A percentile compares a stretch with the other conserved stretches of the same genome.
Conservation (phyloP, 352 stramenopile genomes). For the Lagenidium sp. region DNA sequence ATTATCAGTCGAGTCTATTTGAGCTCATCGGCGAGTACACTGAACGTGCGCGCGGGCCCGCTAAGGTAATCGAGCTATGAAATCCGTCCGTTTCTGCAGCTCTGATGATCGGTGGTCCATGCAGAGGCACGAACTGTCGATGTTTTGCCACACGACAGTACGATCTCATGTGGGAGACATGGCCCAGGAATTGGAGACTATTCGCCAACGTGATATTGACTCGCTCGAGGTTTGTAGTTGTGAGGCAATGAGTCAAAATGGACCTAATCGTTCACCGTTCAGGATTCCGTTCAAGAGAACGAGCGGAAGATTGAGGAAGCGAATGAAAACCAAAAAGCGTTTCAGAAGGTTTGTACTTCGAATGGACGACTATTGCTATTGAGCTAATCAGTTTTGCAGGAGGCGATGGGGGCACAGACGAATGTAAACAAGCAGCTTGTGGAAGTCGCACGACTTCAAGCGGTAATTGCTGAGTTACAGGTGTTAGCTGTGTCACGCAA, state of each 20-base stretch:
- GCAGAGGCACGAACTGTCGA: constrained; percentile 54
- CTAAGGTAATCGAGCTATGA: too few species aligned
- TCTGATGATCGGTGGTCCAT: background rate
- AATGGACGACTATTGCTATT: background rate
- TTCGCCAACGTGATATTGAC: constrained; percentile 41
- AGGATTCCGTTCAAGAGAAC: constrained; percentile 46
- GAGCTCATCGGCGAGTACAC: constrained; percentile 67
- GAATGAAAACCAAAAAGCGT: constrained; percentile 46
- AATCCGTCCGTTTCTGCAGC: background rate
- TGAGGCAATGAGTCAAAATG: background rate
- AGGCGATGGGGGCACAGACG: constrained; percentile 41
- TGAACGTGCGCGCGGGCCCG: constrained; percentile 46
- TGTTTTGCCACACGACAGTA: constrained; percentile 55
- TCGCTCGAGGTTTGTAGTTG: constrained; percentile 8
- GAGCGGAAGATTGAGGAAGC: constrained; percentile 42
- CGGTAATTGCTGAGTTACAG: constrained; percentile 21
- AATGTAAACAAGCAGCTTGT: constrained; percentile 59
- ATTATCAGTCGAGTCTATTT: constrained; percentile 60
- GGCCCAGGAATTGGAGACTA: constrained; percentile 46
- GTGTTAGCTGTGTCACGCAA: too few species aligned
- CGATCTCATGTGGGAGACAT: constrained; percentile 39
- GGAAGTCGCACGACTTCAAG: constrained; percentile 53
- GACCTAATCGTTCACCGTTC: background rate
- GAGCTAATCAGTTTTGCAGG: too few species aligned
- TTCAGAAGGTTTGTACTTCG: constrained; percentile 24